phyloP scores from a whole-genome alignment of 768 basidiomycete species.

The Phaeolepiota aurea region DNA sequence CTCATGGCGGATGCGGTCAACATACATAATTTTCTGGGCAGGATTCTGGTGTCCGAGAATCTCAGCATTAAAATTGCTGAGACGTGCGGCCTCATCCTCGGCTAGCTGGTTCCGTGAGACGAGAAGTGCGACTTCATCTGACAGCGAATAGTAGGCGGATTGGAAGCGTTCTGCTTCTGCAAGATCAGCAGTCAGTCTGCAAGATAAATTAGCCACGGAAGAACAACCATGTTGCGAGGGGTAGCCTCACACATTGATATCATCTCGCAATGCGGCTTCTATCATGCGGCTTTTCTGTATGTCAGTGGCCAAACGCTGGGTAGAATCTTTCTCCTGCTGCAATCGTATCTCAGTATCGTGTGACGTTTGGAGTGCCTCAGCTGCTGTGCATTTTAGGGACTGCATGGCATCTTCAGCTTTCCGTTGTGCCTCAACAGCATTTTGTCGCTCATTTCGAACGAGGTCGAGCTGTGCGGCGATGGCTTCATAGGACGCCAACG shows the following conservation, averaged over 20 bases:
- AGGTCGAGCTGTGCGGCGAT: conserved; percentile 32
- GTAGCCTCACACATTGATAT: conserved; percentile 55
- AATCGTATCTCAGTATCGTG: conserved; percentile 23
- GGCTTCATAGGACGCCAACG: conserved; percentile 31
- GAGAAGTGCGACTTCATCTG: conserved; percentile 56
- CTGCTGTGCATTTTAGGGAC: conserved; percentile 1
- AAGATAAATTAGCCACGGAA: conserved; percentile 2
- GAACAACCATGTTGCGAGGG: not conserved
- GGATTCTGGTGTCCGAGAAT: conserved; percentile 81
- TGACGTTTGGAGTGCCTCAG: not conserved
- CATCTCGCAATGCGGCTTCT: conserved; percentile 60
- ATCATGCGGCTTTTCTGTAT: conserved; percentile 51
- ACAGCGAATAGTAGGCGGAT: conserved; percentile 59
- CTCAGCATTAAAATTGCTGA: conserved; percentile 79
- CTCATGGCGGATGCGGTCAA: conserved; percentile 77
- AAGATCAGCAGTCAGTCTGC: conserved; percentile 41
- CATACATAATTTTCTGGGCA: conserved; percentile 78
- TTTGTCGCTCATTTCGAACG: conserved; percentile 28
- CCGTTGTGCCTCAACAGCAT: conserved; percentile 14
- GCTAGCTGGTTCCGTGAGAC: conserved; percentile 67
- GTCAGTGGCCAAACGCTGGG: conserved; percentile 38
- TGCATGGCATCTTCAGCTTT: conserved; percentile 9
- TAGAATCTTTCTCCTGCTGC: conserved; percentile 37
- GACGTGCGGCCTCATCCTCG: conserved; percentile 67
- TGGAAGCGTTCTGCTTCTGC: conserved; percentile 56